Conservation (phyloP, 73 alveolate species). For the Symbiodinium natans region DNA sequence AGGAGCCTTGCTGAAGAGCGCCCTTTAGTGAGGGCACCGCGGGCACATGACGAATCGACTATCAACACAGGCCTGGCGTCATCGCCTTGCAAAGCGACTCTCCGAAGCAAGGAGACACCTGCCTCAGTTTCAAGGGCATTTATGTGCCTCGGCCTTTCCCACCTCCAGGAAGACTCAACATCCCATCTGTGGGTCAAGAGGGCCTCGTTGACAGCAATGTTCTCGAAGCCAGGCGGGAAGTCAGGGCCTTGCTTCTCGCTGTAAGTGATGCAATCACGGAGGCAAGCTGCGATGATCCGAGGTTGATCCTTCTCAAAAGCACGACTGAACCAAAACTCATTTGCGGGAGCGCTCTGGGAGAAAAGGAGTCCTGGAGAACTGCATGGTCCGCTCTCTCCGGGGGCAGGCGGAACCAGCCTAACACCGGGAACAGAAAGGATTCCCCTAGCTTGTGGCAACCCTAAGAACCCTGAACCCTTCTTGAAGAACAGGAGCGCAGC, state of each 20-base stretch:
- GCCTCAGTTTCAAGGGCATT: background rate
- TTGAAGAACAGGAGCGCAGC: no score
- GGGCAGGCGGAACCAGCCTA: no score
- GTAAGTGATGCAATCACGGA: background rate
- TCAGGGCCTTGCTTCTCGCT: no score
- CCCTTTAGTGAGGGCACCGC: background rate
- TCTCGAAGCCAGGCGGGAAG: background rate
- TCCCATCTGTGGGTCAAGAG: background rate
- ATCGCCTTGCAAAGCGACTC: background rate
- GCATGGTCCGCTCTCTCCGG: no score
- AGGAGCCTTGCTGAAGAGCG: no score
- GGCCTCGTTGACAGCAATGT: background rate
- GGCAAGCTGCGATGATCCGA: background rate
- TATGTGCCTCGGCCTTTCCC: background rate
- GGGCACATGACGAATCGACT: background rate
- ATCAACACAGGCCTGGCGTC: background rate
- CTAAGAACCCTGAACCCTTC: background rate
- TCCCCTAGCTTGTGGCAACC: background rate
- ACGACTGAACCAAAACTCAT: background rate
- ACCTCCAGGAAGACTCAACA: background rate
- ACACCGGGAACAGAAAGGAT: no score
- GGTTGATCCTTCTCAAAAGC: background rate
- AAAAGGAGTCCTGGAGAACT: background rate
- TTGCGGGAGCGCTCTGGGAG: background rate
- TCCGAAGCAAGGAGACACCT: background rate